Evolutionary conservation across 305 asterid genomes (phyloP), one percentile per base, ranked within the genome.

Genomic region (Stenogyne calaminthoides): DNA sequence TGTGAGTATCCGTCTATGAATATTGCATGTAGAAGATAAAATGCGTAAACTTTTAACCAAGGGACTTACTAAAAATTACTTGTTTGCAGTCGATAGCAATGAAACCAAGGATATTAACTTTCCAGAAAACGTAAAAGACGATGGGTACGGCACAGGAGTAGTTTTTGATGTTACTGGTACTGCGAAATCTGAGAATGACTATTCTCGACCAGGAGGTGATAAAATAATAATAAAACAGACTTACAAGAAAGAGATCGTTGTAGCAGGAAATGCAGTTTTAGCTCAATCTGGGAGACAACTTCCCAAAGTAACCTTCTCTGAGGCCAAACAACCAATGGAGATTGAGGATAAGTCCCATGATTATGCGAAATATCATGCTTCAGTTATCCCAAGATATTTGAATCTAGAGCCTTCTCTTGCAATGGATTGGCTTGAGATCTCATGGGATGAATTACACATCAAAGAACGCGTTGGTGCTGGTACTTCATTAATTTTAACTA

Each of bases 401-500:
- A 81, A 77, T 80, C 74, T 89, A 29, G 97, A 91, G 74, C 97
- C 99, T 56, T 91, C 92, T 68, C 98, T 94, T 74, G 97, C 97
- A 67, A 88, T 83, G 93, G 98, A 94, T 77, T 94, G 97, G 98
- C 96, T 94, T 19, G 98, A 91, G 85, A 94, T 94, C 81, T 75
- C 97, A 16, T 94, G 98, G 98, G 96, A 94, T 27, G 98, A 94
- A 56, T 73, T 94, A 44, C 96, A 84, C 73, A 82, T 94, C 34
- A 94, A 91, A 81, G 99, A 94, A 83, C 99, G 97, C 20, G 83
- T 94, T 72, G 99, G 97, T 2, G 97, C 95, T 72, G 97, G 99
- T 85, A 89, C 58, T 74, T 47, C 34, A 64, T 44, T 65, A 58
- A 57, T 73, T 63, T 16, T 25, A 25, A 25, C 29, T 25, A 25